Conservation (phyloP, 345 rosid genomes). For the Excoecaria agallocha region DNA sequence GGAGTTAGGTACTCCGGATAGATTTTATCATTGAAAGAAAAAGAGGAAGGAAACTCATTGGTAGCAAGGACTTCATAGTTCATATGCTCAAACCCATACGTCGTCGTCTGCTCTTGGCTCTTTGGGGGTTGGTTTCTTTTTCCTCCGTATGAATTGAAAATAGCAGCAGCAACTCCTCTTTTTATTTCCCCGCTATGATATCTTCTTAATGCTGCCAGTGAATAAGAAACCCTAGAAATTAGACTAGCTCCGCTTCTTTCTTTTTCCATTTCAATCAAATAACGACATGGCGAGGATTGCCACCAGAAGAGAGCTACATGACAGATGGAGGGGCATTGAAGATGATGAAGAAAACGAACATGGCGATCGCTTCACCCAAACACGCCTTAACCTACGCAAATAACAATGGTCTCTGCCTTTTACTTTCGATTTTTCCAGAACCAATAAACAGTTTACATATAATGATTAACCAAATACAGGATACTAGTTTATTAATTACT, state of each 20-base stretch:
- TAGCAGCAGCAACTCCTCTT: background rate
- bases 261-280: background rate
- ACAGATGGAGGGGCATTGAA: conserved; percentile 74
- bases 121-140: too few relatives aligned
- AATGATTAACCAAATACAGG: too few relatives aligned
- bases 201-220: too few relatives aligned
- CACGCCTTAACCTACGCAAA: conserved; percentile 58
- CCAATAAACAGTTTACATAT: too few relatives aligned
- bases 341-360: conserved; percentile 58
- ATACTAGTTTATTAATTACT: background rate
- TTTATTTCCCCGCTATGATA: background rate
- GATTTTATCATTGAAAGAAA: too few relatives aligned
- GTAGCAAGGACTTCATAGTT: too few relatives aligned
- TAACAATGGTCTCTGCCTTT: conserved; percentile 60
- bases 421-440: too few relatives aligned
- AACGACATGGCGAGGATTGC: conserved; percentile 35
- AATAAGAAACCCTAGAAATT: background rate
- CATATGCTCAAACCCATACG: background rate
- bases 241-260: background rate
- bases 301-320: conserved; percentile 51
- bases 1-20: too few relatives aligned
- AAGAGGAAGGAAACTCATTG: too few relatives aligned
- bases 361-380: conserved; percentile 39
- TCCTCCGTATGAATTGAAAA: background rate
- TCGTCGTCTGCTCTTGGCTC: conserved; percentile 4